Conservation (phyloP, 495 filamentous ascomycete genomes). For the Trypethelium eluteriae region DNA sequence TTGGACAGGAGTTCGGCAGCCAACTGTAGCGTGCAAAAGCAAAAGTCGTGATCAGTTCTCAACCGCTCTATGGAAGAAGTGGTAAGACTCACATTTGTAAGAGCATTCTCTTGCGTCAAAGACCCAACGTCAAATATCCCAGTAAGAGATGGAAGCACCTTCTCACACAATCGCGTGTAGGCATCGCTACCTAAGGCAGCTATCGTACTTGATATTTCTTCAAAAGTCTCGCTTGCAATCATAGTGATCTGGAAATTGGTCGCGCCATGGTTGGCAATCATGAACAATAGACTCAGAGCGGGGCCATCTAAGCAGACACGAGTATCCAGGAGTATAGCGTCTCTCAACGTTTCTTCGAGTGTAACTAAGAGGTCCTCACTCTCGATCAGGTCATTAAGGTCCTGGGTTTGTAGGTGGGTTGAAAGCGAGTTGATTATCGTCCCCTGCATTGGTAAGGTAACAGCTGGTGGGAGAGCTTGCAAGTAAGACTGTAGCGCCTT, state of each 20-base stretch:
- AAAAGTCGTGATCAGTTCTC: background rate
- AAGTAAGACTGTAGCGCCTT: constrained; percentile 81
- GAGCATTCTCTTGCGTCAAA: constrained; percentile 70
- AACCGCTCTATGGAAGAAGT: background rate
- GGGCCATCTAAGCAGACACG: constrained; percentile 55
- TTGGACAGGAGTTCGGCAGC: constrained; percentile 74
- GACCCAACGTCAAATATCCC: constrained; percentile 83
- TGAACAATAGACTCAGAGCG: constrained; percentile 77
- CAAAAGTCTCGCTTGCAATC: constrained; percentile 82
- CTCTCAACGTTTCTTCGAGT: constrained; percentile 76
- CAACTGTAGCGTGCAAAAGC: constrained; percentile 41
- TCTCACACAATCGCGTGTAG: constrained; percentile 74
- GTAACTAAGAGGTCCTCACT: constrained; percentile 87
- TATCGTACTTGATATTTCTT: constrained; percentile 68
- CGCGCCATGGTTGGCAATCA: constrained; percentile 77
- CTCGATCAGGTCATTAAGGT: constrained; percentile 72
- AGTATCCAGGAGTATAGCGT: constrained; percentile 71
- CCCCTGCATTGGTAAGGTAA: constrained; percentile 56
- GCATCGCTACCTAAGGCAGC: constrained; percentile 53
- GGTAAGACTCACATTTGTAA: constrained; percentile 54
- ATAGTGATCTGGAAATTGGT: constrained; percentile 77
- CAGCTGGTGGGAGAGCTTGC: constrained; percentile 45
- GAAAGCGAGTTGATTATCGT: constrained; percentile 69
- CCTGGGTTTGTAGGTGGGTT: constrained; percentile 66
- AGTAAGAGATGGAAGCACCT: constrained; percentile 78